A percentile compares a stretch with the other conserved stretches of the same genome.
Conservation (phyloP, 2,329 filamentous ascomycete species). For the Colletotrichum sojae region DNA sequence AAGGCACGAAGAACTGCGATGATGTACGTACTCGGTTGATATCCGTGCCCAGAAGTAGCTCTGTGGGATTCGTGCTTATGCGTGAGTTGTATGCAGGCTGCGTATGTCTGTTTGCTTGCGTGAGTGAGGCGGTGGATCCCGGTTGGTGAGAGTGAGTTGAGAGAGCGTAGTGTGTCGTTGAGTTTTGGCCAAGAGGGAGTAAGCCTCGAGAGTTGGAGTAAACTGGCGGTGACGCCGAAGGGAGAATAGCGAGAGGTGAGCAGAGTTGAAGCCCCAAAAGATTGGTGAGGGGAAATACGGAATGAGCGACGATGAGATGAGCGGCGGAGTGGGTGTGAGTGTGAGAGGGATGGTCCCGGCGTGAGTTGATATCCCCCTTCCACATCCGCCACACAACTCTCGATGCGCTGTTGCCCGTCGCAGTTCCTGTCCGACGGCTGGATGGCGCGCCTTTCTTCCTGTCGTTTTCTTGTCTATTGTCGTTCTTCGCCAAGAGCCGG, state of each 20-base stretch:
- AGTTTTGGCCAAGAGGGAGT: neutral
- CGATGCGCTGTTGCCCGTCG: too few relatives aligned
- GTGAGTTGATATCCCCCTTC: conserved; percentile 7
- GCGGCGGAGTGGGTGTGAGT: neutral
- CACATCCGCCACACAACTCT: too few relatives aligned
- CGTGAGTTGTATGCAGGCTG: conserved; percentile 17
- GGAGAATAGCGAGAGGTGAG: conserved; percentile 16
- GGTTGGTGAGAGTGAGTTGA: neutral
- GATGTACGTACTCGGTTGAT: conserved; percentile 28
- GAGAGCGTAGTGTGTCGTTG: neutral
- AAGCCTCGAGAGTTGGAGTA: conserved; percentile 3
- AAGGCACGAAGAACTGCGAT: neutral
- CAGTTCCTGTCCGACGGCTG: too few relatives aligned
- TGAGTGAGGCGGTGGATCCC: conserved; percentile 21
- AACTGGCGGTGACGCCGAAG: conserved; percentile 31
- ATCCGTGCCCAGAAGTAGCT: conserved; percentile 1
- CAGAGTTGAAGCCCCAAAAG: conserved; percentile 14
- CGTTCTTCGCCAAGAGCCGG: conserved; percentile 9
- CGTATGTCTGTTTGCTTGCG: conserved; percentile 23
- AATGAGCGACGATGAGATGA: neutral
- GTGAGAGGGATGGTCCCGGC: conserved; percentile 10
- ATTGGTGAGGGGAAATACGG: neutral
- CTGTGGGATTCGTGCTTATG: conserved; percentile 1
- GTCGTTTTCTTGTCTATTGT: neutral
- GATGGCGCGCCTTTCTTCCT: neutral